These are phyloP conservation scores for Prunus mira DNA, from an alignment of 306 rosid genomes.

Conservation along the genomic window DNA sequence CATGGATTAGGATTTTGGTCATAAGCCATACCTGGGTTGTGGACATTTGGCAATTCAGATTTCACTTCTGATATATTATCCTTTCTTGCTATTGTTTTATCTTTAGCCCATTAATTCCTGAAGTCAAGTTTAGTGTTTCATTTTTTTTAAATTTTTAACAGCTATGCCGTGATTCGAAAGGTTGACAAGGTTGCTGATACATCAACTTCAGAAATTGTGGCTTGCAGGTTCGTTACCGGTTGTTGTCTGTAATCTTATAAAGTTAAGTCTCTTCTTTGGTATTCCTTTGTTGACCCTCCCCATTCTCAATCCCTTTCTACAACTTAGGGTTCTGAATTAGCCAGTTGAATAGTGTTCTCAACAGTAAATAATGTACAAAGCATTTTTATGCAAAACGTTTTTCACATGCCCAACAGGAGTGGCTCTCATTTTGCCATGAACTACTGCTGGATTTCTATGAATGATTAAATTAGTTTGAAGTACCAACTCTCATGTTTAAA, in stretches of 20 bases:
- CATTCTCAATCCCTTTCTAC: not conserved
- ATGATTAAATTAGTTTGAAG: not conserved
- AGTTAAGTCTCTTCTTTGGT: not conserved
- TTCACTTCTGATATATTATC: not conserved
- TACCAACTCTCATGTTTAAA: not conserved
- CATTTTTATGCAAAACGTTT: not conserved
- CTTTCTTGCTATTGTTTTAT: not conserved
- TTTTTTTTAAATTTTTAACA: constrained; percentile 20
- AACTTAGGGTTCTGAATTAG: not conserved
- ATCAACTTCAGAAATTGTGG: constrained; percentile 58
- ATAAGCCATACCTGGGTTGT: not conserved
- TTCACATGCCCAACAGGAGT: not conserved
- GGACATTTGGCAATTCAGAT: not conserved
- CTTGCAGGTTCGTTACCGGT: constrained; percentile 63
- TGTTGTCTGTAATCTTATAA: not conserved
- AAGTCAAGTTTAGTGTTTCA: not conserved
- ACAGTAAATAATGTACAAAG: not conserved
- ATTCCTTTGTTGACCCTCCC: not conserved
- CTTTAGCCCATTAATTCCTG: constrained; percentile 1
- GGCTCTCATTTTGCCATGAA: not conserved
- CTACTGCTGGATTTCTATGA: not conserved
- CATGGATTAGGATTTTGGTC: not conserved
- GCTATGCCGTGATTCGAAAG: constrained; percentile 72
- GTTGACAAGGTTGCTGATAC: constrained; percentile 60
- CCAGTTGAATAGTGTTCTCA: not conserved